These are phyloP conservation scores for Dysphania ambrosioides DNA, from an alignment of 148 eudicot genomes.

Conservation along the genomic window DNA sequence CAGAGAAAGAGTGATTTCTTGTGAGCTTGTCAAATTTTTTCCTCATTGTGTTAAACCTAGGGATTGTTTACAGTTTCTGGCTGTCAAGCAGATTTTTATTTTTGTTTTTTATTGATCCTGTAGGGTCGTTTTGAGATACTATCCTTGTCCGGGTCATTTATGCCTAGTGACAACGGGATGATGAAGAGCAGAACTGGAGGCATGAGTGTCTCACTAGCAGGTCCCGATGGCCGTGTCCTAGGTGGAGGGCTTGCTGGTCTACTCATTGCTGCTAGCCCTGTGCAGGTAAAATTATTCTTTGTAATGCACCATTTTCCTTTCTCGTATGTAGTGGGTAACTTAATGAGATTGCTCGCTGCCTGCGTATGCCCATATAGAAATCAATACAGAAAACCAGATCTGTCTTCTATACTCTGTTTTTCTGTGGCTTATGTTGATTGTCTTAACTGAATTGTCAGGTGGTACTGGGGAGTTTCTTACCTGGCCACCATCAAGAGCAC, in stretches of 20 bases:
- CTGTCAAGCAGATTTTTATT: background rate
- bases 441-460: constrained; percentile 39
- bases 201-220: constrained; percentile 80
- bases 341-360: background rate
- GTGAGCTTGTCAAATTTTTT: background rate
- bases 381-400: background rate
- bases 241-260: constrained; percentile 95
- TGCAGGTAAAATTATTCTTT: constrained; percentile 67
- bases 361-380: background rate
- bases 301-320: background rate
- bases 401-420: background rate
- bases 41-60: background rate
- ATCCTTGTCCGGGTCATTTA: constrained; percentile 74
- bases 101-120: constrained; percentile 12
- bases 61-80: background rate
- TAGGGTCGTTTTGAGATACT: constrained; percentile 96
- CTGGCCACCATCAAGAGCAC: constrained; percentile 62
- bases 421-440: constrained; percentile 1
- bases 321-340: no score
- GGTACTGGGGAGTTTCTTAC: constrained; percentile 70
- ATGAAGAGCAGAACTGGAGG: constrained; percentile 83
- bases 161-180: constrained; percentile 62
- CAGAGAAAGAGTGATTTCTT: background rate
- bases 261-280: constrained; percentile 78
- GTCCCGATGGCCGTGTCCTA: constrained; percentile 83